Conservation (phyloP, 1,139 yeast species). For the Pichiaceae sp. region DNA sequence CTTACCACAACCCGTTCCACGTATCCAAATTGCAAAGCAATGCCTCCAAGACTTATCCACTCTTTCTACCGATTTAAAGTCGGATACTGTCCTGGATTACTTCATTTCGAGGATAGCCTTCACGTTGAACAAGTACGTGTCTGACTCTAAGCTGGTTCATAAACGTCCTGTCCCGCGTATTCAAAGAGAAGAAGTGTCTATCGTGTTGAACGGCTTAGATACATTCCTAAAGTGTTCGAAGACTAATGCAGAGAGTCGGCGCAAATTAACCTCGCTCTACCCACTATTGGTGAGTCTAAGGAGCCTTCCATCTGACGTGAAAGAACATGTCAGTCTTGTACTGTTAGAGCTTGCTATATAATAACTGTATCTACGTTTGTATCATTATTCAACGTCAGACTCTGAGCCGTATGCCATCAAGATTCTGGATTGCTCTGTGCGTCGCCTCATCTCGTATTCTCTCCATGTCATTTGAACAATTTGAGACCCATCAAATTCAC, state of each 20-base stretch:
- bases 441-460: conserved; percentile 73
- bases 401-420: too few species aligned
- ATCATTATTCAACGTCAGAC: neutral
- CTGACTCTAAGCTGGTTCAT: conserved; percentile 43
- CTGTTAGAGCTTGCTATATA: neutral
- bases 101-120: conserved; percentile 42
- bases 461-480: conserved; percentile 92
- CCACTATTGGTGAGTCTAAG: conserved; percentile 32
- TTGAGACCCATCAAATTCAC: conserved; percentile 81
- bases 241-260: conserved; percentile 7
- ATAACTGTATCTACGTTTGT: neutral
- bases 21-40: conserved; percentile 33
- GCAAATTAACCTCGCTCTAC: conserved; percentile 22
- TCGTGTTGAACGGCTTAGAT: conserved; percentile 27
- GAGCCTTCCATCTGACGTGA: too few species aligned
- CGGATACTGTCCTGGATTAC: conserved; percentile 27
- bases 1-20: conserved; percentile 26
- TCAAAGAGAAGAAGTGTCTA: conserved; percentile 38
- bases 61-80: conserved; percentile 21
- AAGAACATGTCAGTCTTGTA: too few species aligned
- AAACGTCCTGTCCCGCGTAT: conserved; percentile 45
- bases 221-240: conserved; percentile 9
- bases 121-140: conserved; percentile 41
- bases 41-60: conserved; percentile 41
- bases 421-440: neutral